Conservation (phyloP, 179 eudicot species). For the Camellia oleifera region DNA sequence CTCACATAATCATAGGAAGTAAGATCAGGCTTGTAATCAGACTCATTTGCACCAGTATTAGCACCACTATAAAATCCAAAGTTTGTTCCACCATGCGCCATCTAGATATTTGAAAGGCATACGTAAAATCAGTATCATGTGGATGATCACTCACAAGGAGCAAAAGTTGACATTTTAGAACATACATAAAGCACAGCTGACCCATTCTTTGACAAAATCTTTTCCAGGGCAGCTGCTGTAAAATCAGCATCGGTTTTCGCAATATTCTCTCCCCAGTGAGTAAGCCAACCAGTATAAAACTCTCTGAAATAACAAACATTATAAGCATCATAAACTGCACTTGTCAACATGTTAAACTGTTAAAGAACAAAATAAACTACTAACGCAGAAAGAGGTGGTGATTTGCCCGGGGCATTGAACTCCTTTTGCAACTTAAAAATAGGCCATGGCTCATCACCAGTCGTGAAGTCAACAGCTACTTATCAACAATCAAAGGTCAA, state of each 20-base stretch:
- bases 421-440: conserved; percentile 78
- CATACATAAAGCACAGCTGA: conserved; percentile 94
- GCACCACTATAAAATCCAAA: conserved; percentile 96
- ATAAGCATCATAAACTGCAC: conserved; percentile 23
- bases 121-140: conserved; percentile 19
- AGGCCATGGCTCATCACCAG: conserved; percentile 96
- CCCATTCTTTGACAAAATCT: conserved; percentile 76
- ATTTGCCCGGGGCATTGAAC: conserved; percentile 94
- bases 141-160: conserved; percentile 14
- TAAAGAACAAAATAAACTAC: conserved; percentile 27
- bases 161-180: conserved; percentile 16
- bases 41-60: conserved; percentile 66
- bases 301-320: conserved; percentile 51
- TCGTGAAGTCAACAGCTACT: conserved; percentile 80
- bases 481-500: too few relatives aligned
- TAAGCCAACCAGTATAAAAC: conserved; percentile 99
- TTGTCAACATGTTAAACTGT: neutral
- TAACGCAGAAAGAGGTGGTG: conserved; percentile 92
- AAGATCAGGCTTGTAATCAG: conserved; percentile 91
- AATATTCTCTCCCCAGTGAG: conserved; percentile 90
- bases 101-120: conserved; percentile 41
- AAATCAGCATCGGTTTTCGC: conserved; percentile 71
- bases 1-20: conserved; percentile 99
- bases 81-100: conserved; percentile 98
- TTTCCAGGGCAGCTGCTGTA: conserved; percentile 73